Evolutionary conservation across 805 yeast genomes (phyloP).

Genomic region (Pichia gijzeniarum): DNA sequence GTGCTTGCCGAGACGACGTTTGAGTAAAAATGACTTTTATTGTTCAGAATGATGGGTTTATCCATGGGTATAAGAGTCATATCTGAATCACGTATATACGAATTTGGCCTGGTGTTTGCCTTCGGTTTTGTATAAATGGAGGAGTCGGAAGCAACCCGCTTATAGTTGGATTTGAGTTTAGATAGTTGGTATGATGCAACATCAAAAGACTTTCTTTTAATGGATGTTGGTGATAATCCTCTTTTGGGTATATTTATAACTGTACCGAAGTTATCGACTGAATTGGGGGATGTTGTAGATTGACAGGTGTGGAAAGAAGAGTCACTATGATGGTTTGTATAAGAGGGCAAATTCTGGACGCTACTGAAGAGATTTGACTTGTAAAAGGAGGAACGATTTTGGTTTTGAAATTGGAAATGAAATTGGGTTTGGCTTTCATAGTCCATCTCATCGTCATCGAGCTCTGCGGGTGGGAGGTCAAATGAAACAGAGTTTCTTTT

Average conservation of each 20-base stretch:
- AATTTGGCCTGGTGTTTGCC: slow-evolving; percentile 7
- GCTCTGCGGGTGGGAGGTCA: not conserved
- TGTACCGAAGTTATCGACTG: slow-evolving; percentile 1
- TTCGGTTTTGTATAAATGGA: not conserved
- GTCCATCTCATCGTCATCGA: too few relatives aligned
- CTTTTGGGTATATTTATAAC: slow-evolving; percentile 3
- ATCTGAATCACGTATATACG: slow-evolving; percentile 1
- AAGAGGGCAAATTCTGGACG: not conserved
- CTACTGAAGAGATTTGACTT: not conserved
- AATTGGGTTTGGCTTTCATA: too few relatives aligned
- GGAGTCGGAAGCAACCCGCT: slow-evolving; percentile 8
- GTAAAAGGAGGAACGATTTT: not conserved
- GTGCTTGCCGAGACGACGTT: not conserved
- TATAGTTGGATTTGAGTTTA: not conserved
- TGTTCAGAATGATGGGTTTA: not conserved
- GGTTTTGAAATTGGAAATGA: not conserved
- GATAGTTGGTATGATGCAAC: not conserved
- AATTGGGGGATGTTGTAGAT: too few relatives aligned
- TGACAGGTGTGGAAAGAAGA: too few relatives aligned
- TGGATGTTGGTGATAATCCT: not conserved
- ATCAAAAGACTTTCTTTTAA: slow-evolving; percentile 6
- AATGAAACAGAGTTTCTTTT: slow-evolving; percentile 3
- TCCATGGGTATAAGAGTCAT: not conserved
- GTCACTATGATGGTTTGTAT: not conserved
- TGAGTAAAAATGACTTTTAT: not conserved